Base-by-base conservation (phyloP, 2,329 filamentous ascomycete species). In the Pyrenochaeta sp. region DNA sequence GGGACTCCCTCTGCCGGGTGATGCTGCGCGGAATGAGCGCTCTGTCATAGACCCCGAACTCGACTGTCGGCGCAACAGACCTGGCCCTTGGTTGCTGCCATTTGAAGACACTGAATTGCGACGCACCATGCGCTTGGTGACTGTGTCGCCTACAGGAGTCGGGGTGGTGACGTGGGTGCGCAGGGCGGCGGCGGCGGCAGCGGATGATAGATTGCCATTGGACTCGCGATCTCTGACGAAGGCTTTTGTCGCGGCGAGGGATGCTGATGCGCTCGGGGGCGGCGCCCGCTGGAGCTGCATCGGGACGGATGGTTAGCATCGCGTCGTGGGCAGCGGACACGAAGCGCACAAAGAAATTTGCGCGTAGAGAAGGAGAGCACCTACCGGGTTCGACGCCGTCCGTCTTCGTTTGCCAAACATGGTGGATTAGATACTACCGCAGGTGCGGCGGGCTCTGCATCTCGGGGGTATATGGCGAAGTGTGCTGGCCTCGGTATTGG, bases 11-110 rank as follows among this genome's bases (percentile, higher is more conserved):
- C 69, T 56, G 59, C 67, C 68, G 39, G 77, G 70, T 83, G 82
- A 96, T 3, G 89, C 88, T 12, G 90, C 90, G 66, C 93, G 88
- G 77, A 97, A 97, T 0, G 92, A 93, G 56, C 94, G 87, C 75
- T 94, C 91, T 30, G 87, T 90, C 93, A 98, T 96, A 49, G 93
- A 97, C 24, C 88, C 85, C 28, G 86, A 86, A 78, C 93, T 89
- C 84, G 59, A 93, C 80, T 51, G 76, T 61, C 77, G 62, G 60
- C 72, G 81, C 80, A 78, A 54, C 9, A 54, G 55, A 5, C 61
- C 52, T 2, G 61, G 77, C 58, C 74, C 73, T 52, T 69, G 77
- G 64, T 76, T 79, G 63, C 84, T 86, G 36, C 82, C 83, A 47
- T 86, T 81, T 4, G 92, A 94, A 1, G 91, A 91, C 42, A 86